phyloP scores from a whole-genome alignment of 2,329 filamentous ascomycete species.

The Sclerotinia nivalis region DNA sequence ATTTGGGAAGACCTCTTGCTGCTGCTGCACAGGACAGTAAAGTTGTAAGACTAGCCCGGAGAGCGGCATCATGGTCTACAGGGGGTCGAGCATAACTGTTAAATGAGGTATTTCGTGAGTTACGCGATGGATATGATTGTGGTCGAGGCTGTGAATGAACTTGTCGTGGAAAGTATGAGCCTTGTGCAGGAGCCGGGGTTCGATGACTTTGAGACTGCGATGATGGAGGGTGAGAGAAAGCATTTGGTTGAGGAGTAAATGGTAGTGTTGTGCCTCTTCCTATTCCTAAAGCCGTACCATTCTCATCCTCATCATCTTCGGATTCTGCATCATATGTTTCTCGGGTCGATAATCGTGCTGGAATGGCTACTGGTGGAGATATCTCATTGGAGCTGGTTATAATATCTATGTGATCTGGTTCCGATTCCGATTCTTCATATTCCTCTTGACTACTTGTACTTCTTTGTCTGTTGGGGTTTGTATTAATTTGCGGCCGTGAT shows the following conservation, averaged over 20 bases:
- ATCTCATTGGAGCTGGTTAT: conserved; percentile 61
- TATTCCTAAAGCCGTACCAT: conserved; percentile 71
- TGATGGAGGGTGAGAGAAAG: conserved; percentile 80
- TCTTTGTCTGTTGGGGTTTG: conserved; percentile 46
- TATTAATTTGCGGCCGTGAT: conserved; percentile 32
- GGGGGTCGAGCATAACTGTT: conserved; percentile 61
- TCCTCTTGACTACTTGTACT: conserved; percentile 83
- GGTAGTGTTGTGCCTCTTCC: conserved; percentile 42
- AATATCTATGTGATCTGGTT: conserved; percentile 65
- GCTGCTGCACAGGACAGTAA: conserved; percentile 90
- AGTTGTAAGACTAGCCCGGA: conserved; percentile 91
- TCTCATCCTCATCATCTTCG: conserved; percentile 57
- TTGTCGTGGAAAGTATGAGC: conserved; percentile 35
- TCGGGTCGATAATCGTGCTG: conserved; percentile 28
- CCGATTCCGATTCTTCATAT: conserved; percentile 89
- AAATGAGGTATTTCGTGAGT: conserved; percentile 41
- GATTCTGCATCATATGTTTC: conserved; percentile 33
- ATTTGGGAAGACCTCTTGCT: conserved; percentile 72
- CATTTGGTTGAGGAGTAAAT: conserved; percentile 89
- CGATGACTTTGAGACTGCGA: conserved; percentile 41
- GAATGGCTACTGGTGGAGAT: conserved; percentile 40
- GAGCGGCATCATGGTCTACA: conserved; percentile 87
- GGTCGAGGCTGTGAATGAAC: conserved; percentile 35
- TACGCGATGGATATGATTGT: conserved; percentile 42
- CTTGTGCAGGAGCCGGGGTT: conserved; percentile 48